Percentiles rank a stretch among this genome's conserved stretches.
These are phyloP conservation scores for Scolecobasidium constrictum DNA, from an alignment of 2,329 filamentous ascomycete genomes.

Conservation along the genomic window DNA sequence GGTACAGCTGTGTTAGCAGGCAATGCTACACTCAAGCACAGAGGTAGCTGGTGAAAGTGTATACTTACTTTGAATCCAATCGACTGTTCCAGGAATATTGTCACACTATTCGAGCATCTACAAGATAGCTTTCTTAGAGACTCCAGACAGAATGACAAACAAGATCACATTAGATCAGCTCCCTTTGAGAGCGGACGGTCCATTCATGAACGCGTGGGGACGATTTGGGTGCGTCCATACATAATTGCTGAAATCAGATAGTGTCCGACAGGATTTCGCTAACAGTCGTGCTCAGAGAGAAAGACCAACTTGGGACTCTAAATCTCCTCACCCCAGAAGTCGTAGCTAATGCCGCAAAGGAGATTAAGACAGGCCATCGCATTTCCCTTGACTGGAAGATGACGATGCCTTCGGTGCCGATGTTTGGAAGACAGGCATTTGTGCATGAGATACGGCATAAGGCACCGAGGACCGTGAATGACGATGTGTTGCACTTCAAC, in stretches of 20 bases:
- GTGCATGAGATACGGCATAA: conserved; percentile 43
- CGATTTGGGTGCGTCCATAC: conserved; percentile 10
- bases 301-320: conserved; percentile 49
- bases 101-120: too few species aligned
- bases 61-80: too few species aligned
- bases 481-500: conserved; percentile 50
- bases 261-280: neutral
- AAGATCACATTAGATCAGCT: conserved; percentile 1
- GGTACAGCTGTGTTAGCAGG: too few species aligned
- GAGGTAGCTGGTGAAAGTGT: too few species aligned
- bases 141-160: too few species aligned
- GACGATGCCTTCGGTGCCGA: conserved; percentile 44
- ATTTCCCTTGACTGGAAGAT: conserved; percentile 49
- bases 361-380: conserved; percentile 40
- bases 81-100: too few species aligned
- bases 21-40: too few species aligned
- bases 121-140: neutral
- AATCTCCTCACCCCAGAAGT: conserved; percentile 48
- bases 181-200: conserved; percentile 15
- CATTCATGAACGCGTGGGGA: neutral
- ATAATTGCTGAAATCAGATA: neutral
- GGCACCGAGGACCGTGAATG: conserved; percentile 43
- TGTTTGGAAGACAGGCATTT: conserved; percentile 47
- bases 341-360: conserved; percentile 39
- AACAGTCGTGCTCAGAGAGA: conserved; percentile 29